Base-by-base conservation (phyloP, 1,284 basidiomycete species). In the Kalmanozyma brasiliensis region DNA sequence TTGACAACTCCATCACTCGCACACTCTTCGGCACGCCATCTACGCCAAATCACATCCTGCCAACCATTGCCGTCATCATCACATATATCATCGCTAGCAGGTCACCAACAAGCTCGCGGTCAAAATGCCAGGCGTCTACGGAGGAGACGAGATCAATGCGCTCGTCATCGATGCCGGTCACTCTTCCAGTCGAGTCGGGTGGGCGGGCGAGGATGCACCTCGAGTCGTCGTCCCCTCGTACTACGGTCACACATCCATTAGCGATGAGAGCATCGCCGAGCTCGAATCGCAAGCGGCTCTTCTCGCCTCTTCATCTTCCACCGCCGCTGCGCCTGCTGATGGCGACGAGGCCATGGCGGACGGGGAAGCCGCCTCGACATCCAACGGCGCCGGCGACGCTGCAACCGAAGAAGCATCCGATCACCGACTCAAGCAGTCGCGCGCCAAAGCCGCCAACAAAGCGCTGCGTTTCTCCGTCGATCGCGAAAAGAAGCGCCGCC, bases 81-180 rank as follows among this genome's bases (percentile, higher is more conserved):
- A n/a, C n/a, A n/a, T n/a, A n/a, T n/a, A n/a, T n/a, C n/a, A n/a
- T n/a, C n/a, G n/a, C n/a, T n/a, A n/a, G n/a, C n/a, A n/a, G n/a
- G n/a, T n/a, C n/a, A n/a, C n/a, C n/a, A n/a, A n/a, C n/a, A n/a
- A n/a, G n/a, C n/a, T n/a, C n/a, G n/a, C n/a, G n/a, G n/a, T 20
- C 58, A 68, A 26, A 34, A 81, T 80, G 76, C 76, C 79, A 26
- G 79, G 79, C 33, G 68, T 82, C 40, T 82, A 80, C 53, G 80
- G 80, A 51, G 80, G 80, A 41, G 92, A 94, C 82, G 93, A 94
- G 85, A 94, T 98, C 42, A 92, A 93, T 46, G 96, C 95, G 20
- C 85, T 98, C 52, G 96, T 98, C 34, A 85, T 98, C 52, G 96
- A 98, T 84, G 91, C 97, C 79, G 96, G 96, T 43, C 87, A 91